Conservation (phyloP, 2,329 filamentous ascomycete genomes). For the Diplodia sapinea region DNA sequence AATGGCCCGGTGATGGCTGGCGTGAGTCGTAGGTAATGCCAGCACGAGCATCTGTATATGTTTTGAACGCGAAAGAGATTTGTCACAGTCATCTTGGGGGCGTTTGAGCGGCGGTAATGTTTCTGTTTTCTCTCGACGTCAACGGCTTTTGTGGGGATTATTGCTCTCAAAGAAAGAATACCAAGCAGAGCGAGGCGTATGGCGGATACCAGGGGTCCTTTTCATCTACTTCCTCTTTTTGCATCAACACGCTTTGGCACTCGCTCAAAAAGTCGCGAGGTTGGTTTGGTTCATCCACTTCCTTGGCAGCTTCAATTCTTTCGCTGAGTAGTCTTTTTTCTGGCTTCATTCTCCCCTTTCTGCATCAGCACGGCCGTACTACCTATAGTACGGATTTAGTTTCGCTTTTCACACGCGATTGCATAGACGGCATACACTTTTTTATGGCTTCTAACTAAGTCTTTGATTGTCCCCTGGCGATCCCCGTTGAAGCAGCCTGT, state of each 20-base stretch:
- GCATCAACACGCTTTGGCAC: conserved; percentile 15
- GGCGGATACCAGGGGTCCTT: conserved; percentile 25
- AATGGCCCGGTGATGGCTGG: conserved; percentile 19
- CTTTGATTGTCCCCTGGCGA: neutral
- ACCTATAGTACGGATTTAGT: conserved; percentile 22
- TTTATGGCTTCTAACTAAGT: conserved; percentile 6
- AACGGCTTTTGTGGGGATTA: conserved; percentile 17
- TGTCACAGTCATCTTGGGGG: conserved; percentile 28
- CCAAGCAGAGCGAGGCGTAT: conserved; percentile 24
- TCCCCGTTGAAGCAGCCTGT: neutral
- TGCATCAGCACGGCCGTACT: conserved; percentile 20
- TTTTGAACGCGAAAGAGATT: conserved; percentile 30
- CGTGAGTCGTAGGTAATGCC: conserved; percentile 26
- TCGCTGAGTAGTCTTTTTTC: neutral
- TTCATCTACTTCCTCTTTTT: conserved; percentile 5
- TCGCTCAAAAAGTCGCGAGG: conserved; percentile 24
- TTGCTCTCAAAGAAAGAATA: conserved; percentile 28
- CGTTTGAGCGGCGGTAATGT: conserved; percentile 25
- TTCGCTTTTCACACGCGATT: neutral
- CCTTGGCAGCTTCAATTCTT: conserved; percentile 11
- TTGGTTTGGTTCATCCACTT: neutral
- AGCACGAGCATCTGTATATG: conserved; percentile 28
- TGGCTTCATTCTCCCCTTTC: neutral
- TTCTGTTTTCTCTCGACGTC: conserved; percentile 10
- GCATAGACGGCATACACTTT: conserved; percentile 14